phyloP scores from a whole-genome alignment of 2,329 filamentous ascomycete species.

The Botrytis medusae region DNA sequence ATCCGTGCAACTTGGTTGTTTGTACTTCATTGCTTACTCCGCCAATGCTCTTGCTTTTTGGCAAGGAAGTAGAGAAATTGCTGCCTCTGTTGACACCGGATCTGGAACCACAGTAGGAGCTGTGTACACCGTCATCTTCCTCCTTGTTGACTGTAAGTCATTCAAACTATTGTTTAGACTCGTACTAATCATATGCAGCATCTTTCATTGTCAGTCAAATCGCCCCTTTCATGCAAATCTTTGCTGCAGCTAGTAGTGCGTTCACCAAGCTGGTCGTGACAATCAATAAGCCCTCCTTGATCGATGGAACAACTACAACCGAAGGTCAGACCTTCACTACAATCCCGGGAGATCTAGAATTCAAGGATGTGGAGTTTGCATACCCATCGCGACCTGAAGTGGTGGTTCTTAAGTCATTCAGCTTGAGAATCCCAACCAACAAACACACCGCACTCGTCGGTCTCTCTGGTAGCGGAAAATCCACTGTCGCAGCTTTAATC shows the following conservation, averaged over 20 bases:
- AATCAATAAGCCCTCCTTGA: not conserved
- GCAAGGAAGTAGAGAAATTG: conserved; percentile 46
- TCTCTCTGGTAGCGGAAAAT: conserved; percentile 58
- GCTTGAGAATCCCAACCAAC: conserved; percentile 33
- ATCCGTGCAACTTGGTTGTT: conserved; percentile 50
- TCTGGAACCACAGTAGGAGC: conserved; percentile 12
- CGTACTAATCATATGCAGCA: not conserved
- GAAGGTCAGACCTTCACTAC: conserved; percentile 23
- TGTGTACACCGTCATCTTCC: conserved; percentile 51
- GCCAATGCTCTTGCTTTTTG: conserved; percentile 59
- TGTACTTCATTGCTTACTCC: conserved; percentile 39
- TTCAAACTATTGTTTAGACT: too few species aligned
- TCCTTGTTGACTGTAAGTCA: conserved; percentile 51
- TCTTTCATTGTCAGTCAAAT: conserved; percentile 18
- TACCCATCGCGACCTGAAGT: conserved; percentile 37
- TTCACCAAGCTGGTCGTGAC: conserved; percentile 4
- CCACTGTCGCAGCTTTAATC: conserved; percentile 54
- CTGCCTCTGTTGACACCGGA: conserved; percentile 43
- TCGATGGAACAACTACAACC: conserved; percentile 27
- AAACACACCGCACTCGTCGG: conserved; percentile 55
- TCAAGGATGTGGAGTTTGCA: conserved; percentile 41
- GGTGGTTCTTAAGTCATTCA: conserved; percentile 37
- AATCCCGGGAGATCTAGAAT: conserved; percentile 4
- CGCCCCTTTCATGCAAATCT: conserved; percentile 16
- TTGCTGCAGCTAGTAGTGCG: conserved; percentile 8